A percentile compares a stretch with the other conserved stretches of the same genome.
Evolutionary conservation across 495 filamentous ascomycete species (phyloP).

Genomic region (Penicillium robsamsonii): DNA sequence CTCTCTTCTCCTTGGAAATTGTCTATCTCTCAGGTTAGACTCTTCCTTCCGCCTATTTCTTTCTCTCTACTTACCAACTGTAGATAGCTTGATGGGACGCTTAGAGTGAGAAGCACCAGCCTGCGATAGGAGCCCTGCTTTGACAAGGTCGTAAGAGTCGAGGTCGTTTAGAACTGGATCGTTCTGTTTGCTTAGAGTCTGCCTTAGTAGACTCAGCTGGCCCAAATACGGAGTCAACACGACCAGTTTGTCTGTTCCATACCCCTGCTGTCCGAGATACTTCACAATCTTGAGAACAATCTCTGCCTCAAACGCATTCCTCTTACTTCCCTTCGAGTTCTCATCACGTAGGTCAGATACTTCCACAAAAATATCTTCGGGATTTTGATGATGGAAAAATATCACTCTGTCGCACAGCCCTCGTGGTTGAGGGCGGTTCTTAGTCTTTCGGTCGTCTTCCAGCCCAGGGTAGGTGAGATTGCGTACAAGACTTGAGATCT

Average conservation of each 20-base stretch:
- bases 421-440: conserved; percentile 45
- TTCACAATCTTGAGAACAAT: conserved; percentile 66
- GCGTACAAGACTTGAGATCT: conserved; percentile 63
- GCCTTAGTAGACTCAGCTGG: conserved; percentile 59
- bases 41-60: neutral
- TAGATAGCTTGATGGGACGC: conserved; percentile 57
- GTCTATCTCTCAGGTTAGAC: conserved; percentile 42
- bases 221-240: conserved; percentile 74
- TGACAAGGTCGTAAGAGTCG: conserved; percentile 64
- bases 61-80: conserved; percentile 52
- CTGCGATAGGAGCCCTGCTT: conserved; percentile 59
- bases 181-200: conserved; percentile 53
- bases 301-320: conserved; percentile 66
- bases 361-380: conserved; percentile 39
- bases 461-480: conserved; percentile 64
- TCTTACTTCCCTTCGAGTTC: conserved; percentile 49
- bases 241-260: conserved; percentile 62
- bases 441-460: conserved; percentile 55
- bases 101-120: conserved; percentile 53
- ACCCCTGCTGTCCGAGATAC: conserved; percentile 76
- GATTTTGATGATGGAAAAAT: conserved; percentile 62
- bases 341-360: conserved; percentile 54
- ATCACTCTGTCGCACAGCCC: conserved; percentile 63
- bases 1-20: conserved; percentile 84
- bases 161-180: conserved; percentile 68